phyloP scores from a whole-genome alignment of 2,329 filamentous ascomycete genomes.

The Dactylellina haptotyla region DNA sequence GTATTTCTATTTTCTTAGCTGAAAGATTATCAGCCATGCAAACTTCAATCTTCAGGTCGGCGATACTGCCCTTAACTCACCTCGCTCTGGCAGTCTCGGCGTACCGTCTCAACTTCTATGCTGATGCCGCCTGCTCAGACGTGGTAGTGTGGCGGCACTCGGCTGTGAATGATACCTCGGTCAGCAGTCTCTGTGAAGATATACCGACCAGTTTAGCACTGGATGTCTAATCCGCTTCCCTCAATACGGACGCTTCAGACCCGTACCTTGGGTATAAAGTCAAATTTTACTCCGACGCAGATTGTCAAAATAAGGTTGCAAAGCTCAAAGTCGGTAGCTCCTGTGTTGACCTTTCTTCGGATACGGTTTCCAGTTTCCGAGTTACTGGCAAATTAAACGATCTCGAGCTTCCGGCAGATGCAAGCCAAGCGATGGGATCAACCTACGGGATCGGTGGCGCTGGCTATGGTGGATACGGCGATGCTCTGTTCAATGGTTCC shows the following conservation, averaged over 20 bases:
- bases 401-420: background rate
- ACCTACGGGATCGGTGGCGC: background rate
- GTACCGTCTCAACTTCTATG: constrained; percentile 9
- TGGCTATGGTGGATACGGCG: background rate
- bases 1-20: no score
- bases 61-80: background rate
- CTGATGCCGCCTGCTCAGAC: background rate
- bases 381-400: background rate
- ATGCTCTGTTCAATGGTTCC: constrained; percentile 10
- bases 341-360: background rate
- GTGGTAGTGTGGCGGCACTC: background rate
- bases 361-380: constrained; percentile 1
- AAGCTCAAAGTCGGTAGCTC: background rate
- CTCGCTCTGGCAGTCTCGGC: constrained; percentile 1
- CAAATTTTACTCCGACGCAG: constrained; percentile 3
- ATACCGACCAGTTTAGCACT: background rate
- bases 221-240: background rate
- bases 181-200: constrained; percentile 3
- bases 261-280: constrained; percentile 4
- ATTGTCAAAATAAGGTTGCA: background rate
- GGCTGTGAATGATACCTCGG: constrained; percentile 7
- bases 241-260: background rate
- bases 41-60: background rate
- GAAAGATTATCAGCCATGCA: no score
- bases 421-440: background rate